phyloP scores from a whole-genome alignment of 495 filamentous ascomycete genomes.

The Podospora didyma region DNA sequence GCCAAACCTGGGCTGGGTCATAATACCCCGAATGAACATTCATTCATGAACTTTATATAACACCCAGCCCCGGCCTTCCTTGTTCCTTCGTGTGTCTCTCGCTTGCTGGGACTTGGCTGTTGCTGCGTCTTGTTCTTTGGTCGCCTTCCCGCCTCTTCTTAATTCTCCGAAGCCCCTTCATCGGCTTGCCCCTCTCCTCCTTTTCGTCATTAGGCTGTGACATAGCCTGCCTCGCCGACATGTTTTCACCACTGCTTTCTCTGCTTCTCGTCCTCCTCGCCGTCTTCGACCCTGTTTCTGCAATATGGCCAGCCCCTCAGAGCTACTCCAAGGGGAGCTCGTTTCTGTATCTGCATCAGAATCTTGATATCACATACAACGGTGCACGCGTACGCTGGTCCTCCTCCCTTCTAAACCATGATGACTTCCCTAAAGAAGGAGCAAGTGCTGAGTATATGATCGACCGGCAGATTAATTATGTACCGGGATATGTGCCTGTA shows the following conservation, averaged over 20 bases:
- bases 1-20: conserved; percentile 3
- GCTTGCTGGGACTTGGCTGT: neutral
- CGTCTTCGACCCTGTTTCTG: conserved; percentile 32
- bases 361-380: conserved; percentile 54
- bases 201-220: neutral
- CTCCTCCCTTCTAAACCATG: conserved; percentile 7
- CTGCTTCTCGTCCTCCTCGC: conserved; percentile 32
- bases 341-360: conserved; percentile 52
- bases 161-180: neutral
- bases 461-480: conserved; percentile 39
- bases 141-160: neutral
- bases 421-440: conserved; percentile 2
- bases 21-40: conserved; percentile 5
- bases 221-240: conserved; percentile 6
- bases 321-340: conserved; percentile 48
- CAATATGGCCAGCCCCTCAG: conserved; percentile 59
- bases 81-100: neutral
- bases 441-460: conserved; percentile 23
- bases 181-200: neutral
- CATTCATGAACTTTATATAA: conserved; percentile 2
- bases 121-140: neutral
- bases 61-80: neutral
- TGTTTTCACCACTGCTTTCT: conserved; percentile 30
- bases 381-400: conserved; percentile 46
- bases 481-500: conserved; percentile 34